phyloP scores from a whole-genome alignment of 352 stramenopile species.

The Phytophthora melonis region DNA sequence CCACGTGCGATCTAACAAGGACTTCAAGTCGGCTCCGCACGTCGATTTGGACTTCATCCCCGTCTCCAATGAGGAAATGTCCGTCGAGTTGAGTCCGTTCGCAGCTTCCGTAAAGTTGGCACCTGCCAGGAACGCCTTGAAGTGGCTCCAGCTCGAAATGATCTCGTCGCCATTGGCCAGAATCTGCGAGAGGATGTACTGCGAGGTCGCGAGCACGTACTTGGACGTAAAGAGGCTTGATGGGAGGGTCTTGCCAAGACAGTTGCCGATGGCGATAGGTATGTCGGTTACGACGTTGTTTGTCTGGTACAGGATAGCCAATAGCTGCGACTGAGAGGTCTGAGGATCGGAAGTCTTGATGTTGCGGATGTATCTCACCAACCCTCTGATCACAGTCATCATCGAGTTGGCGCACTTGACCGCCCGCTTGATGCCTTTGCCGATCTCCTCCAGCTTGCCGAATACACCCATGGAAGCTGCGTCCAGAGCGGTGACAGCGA shows the following conservation, averaged over 20 bases:
- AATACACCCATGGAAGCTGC: conserved; percentile 45
- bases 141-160: conserved; percentile 22
- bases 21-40: conserved; percentile 50
- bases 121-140: conserved; percentile 16
- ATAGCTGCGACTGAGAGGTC: conserved; percentile 9
- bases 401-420: conserved; percentile 25
- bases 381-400: conserved; percentile 18
- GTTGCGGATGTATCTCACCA: conserved; percentile 26
- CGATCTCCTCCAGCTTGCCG: conserved; percentile 34
- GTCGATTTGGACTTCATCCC: conserved; percentile 42
- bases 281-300: conserved; percentile 29
- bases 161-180: conserved; percentile 12
- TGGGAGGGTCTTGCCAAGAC: conserved; percentile 5
- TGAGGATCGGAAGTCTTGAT: conserved; percentile 25
- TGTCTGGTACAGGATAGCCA: conserved; percentile 22
- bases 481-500: conserved; percentile 43
- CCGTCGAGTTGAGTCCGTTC: conserved; percentile 22
- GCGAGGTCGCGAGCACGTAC: conserved; percentile 14
- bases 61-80: conserved; percentile 30
- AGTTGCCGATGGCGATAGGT: conserved; percentile 17
- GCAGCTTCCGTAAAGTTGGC: conserved; percentile 20
- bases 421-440: conserved; percentile 7
- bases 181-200: conserved; percentile 26
- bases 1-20: conserved; percentile 47
- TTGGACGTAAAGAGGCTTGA: conserved; percentile 8